Evolutionary conservation across 495 filamentous ascomycete species (phyloP), one percentile per base, ranked within the genome.

Genomic region (Penicillium taxi): DNA sequence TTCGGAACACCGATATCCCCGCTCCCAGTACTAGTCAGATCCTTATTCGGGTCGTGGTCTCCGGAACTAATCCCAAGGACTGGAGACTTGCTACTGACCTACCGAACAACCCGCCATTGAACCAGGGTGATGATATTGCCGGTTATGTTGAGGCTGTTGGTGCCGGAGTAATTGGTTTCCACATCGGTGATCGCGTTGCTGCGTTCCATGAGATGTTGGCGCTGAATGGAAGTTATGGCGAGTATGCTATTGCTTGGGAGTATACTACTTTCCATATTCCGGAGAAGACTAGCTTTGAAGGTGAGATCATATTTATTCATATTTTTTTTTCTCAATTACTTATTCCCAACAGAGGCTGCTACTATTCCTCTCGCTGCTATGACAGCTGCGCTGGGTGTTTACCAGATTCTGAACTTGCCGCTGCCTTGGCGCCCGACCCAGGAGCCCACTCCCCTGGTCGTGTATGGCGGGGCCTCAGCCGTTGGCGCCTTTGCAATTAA

Each of bases 51-150:
- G 80, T 86, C 23, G 60, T 81, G 8, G 76, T 79, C 5, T 72
- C 69, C 25, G 81, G 80, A 13, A 78, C 74, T 14, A 89, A 89
- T 53, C 85, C 85, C 2, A 89, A 89, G 50, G 85, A 90, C 60
- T 86, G 81, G 82, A 86, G 82, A 45, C 19, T 58, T 2, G 63
- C 69, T 1, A n/a, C n/a, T n/a, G n/a, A n/a, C n/a, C n/a, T n/a
- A n/a, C 27, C 47, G 1, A 35, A 53, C 8, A 32, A 27, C 7
- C 7, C 25, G n/a, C 40, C 34, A 2, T 14, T 52, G 4, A 86
- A 86, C 57, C 47, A 62, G 31, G 83, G 83, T 23, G 82, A 88
- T 54, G 82, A 86, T 49, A 81, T 86, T 35, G 79, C 81, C 8
- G 82, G 82, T 13, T 64, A 77, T 23, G 70, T 88, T 15, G 58